Conservation (phyloP, 768 basidiomycete genomes). For the Trametes cubensis region DNA sequence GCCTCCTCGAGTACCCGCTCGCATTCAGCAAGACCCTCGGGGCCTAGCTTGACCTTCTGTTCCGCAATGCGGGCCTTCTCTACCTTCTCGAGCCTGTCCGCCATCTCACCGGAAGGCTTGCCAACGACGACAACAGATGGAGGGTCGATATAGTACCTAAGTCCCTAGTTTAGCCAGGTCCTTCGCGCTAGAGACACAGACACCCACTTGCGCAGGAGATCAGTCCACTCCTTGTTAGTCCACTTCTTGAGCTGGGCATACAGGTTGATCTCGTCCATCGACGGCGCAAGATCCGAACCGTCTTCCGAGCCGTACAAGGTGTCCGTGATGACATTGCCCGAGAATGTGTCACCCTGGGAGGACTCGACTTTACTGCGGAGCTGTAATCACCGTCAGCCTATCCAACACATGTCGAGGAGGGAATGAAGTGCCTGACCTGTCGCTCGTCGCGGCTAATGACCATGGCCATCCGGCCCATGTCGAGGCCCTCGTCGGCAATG, state of each 20-base stretch:
- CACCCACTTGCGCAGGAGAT: constrained; percentile 70
- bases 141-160: constrained; percentile 78
- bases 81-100: constrained; percentile 75
- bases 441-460: constrained; percentile 87
- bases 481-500: constrained; percentile 75
- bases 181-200: not conserved
- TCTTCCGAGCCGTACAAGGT: constrained; percentile 84
- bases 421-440: constrained; percentile 51
- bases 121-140: constrained; percentile 79
- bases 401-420: not conserved
- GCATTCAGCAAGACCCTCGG: constrained; percentile 75
- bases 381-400: constrained; percentile 40
- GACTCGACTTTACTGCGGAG: constrained; percentile 84
- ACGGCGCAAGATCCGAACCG: constrained; percentile 72
- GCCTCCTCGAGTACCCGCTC: constrained; percentile 73
- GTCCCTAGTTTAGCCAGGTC: not conserved
- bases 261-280: constrained; percentile 79
- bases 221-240: constrained; percentile 76
- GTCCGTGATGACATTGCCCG: constrained; percentile 74
- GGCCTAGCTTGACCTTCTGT: constrained; percentile 73
- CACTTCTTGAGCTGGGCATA: constrained; percentile 70
- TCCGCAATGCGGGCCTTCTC: constrained; percentile 77
- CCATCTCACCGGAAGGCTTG: constrained; percentile 84
- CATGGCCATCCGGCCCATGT: constrained; percentile 89
- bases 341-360: constrained; percentile 79